Conservation (phyloP, 1,284 basidiomycete species). For the Porphyrellus sp. region DNA sequence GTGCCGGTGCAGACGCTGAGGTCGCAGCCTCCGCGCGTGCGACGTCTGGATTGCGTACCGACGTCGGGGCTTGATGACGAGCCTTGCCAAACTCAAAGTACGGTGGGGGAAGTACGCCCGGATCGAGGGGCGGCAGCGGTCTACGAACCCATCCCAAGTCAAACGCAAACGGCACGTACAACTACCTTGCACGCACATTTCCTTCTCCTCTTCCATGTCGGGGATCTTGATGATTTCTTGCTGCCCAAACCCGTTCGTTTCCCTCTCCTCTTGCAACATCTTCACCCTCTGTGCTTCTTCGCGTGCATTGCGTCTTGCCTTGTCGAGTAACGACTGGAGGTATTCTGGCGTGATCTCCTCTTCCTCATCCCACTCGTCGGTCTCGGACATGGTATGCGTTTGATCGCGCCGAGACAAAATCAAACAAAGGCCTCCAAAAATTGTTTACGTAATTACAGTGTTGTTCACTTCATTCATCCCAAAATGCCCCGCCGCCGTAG, state of each 20-base stretch:
- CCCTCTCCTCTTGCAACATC: conserved; percentile 25
- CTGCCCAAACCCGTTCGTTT: conserved; percentile 27
- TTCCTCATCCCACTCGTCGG: conserved; percentile 32
- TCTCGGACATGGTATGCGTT: conserved; percentile 17
- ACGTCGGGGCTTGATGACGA: conserved; percentile 43
- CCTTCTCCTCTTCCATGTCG: conserved; percentile 33
- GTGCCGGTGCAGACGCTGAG: conserved; percentile 46
- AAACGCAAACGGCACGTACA: conserved; percentile 6
- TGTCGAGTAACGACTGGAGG: conserved; percentile 61
- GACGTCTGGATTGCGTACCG: conserved; percentile 59
- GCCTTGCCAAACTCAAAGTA: conserved; percentile 56
- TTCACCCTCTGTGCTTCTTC: conserved; percentile 28
- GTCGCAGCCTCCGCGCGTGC: conserved; percentile 49
- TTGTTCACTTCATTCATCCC: neutral
- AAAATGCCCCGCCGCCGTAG: conserved; percentile 35
- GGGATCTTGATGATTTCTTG: conserved; percentile 48
- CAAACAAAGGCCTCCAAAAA: too few species aligned
- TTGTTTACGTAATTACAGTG: conserved; percentile 26
- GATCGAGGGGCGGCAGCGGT: conserved; percentile 62
- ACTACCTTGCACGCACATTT: conserved; percentile 34
- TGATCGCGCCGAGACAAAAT: too few species aligned
- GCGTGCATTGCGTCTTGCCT: conserved; percentile 51
- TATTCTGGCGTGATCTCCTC: conserved; percentile 55
- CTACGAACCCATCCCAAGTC: conserved; percentile 36
- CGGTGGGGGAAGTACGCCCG: conserved; percentile 54